phyloP scores from a whole-genome alignment of 1,139 yeast species.

The Lodderomyces jiufengensis region DNA sequence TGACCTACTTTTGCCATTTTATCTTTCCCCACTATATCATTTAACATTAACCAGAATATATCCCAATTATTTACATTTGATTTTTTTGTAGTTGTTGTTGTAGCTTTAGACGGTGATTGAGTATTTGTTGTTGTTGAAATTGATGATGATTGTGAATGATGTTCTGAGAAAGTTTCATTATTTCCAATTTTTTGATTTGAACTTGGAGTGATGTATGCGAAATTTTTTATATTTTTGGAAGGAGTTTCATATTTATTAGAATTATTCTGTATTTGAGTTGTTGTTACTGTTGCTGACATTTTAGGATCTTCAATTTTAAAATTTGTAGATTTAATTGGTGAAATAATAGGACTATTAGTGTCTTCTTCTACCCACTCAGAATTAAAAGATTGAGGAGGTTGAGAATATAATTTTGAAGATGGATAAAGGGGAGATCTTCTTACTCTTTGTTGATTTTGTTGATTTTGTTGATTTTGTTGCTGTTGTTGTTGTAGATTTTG shows the following conservation, averaged over 20 bases:
- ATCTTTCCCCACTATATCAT: constrained; percentile 63
- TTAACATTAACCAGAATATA: constrained; percentile 49
- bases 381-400: constrained; percentile 22
- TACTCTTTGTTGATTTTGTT: constrained; percentile 3
- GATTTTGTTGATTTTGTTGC: constrained; percentile 1
- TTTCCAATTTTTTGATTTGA: constrained; percentile 16
- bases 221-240: constrained; percentile 14
- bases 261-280: constrained; percentile 8
- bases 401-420: constrained; percentile 13
- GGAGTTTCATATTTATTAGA: constrained; percentile 19
- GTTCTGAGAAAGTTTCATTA: constrained; percentile 2
- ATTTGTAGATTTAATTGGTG: background rate
- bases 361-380: constrained; percentile 36
- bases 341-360: background rate
- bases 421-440: constrained; percentile 13
- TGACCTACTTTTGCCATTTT: constrained; percentile 64
- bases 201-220: constrained; percentile 24
- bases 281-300: constrained; percentile 14
- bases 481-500: background rate
- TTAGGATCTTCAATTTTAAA: constrained; percentile 1
- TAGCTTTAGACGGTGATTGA: background rate
- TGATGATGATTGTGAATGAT: background rate
- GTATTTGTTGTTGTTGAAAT: background rate
- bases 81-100: constrained; percentile 1
- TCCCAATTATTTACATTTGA: constrained; percentile 23